A percentile compares a stretch with the other conserved stretches of the same genome.
Conservation (phyloP, 2,329 filamentous ascomycete genomes). For the Beauveria brongniartii region DNA sequence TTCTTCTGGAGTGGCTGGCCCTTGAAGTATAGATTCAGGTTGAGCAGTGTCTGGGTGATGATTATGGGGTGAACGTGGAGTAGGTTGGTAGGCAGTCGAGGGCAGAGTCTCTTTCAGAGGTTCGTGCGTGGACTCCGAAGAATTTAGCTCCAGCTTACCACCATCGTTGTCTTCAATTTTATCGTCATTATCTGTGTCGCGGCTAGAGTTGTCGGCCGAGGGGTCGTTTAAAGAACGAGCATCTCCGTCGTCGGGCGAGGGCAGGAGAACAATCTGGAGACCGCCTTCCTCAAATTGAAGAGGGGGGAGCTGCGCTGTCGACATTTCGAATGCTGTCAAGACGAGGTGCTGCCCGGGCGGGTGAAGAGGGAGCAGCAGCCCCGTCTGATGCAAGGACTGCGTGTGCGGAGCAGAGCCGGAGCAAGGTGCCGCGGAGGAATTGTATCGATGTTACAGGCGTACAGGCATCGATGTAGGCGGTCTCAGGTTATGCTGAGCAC, state of each 20-base stretch:
- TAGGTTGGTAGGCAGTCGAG: not conserved
- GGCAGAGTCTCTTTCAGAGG: not conserved
- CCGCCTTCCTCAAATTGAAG: conserved; percentile 11
- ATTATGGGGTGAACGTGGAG: not conserved
- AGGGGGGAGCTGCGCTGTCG: conserved; percentile 11
- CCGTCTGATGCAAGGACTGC: conserved; percentile 1
- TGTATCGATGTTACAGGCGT: not conserved
- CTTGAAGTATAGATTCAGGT: not conserved
- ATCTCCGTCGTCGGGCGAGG: conserved; percentile 1
- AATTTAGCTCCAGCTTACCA: not conserved
- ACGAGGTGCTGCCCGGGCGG: conserved; percentile 1
- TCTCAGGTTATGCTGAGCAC: not conserved
- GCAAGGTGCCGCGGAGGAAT: not conserved
- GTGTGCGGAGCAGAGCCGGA: conserved; percentile 1
- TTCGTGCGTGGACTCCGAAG: not conserved
- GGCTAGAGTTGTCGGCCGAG: conserved; percentile 3
- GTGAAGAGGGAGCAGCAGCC: conserved; percentile 3
- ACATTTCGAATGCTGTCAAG: conserved; percentile 4
- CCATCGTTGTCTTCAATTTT: not conserved
- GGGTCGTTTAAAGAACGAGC: not conserved
- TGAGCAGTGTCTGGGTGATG: not conserved
- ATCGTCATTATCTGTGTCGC: not conserved
- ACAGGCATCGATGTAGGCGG: conserved; percentile 1
- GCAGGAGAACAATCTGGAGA: conserved; percentile 11
- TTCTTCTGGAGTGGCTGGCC: not conserved